Evolutionary conservation across 2,329 filamentous ascomycete species (phyloP), one percentile per base, ranked within the genome.

Genomic region (Penicillium sp.): DNA sequence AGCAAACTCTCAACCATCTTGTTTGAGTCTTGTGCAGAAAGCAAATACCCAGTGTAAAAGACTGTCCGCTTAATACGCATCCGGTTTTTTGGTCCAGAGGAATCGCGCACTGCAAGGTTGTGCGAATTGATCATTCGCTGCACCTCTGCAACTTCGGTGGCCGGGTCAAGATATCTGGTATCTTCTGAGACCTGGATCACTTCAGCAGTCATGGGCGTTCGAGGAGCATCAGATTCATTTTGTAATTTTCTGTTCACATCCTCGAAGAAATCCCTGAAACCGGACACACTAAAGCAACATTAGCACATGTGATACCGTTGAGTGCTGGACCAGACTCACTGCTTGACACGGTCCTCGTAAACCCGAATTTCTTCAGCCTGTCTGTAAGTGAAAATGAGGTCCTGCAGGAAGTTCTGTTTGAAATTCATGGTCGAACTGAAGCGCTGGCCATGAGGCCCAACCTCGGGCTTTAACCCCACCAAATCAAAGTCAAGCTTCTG

Each of bases 31-130:
- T 82, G 78, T 44, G 84, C 79, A 38, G 80, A 80, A 59, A 99
- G 86, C 72, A 95, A 84, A 73, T 99, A 97, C 45, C 90, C 90
- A 1, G 94, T 96, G 74, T 93, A 96, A 72, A 91, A 90, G 45
- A 96, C 87, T 1, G 85, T 90, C 68, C 92, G 92, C 71, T 89
- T 90, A 69, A 99, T 90, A 61, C 83, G 81, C 54, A 94, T 79
- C 42, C 74, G 72, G 31, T 76, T 68, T 18, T 61, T 58, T 47
- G 71, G 74, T 16, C 66, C 59, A 4, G 60, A 59, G 16, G 69
- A 62, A 50, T 68, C 65, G 39, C 64, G 70, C 23, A 65, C 54
- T 15, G 63, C 54, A 21, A 65, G 52, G 69, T 97, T 99, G 77
- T 97, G 93, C 18, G 82, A 79, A 68, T 95, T 93, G 74, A 97